These are phyloP conservation scores for Claviceps maximensis DNA, from an alignment of 2,329 filamentous ascomycete species.

Conservation along the genomic window DNA sequence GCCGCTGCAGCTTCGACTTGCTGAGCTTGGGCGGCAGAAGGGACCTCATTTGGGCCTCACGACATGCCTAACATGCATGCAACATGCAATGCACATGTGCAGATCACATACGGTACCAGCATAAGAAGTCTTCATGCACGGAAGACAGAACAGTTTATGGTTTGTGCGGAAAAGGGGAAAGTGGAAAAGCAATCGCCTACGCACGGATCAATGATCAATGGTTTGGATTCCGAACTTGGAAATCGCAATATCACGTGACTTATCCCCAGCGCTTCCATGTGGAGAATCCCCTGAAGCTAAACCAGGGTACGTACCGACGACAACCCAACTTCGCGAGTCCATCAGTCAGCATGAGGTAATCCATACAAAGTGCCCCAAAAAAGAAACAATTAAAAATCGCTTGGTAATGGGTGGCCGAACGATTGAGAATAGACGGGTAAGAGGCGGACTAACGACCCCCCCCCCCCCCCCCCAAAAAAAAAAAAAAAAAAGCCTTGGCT, in stretches of 20 bases:
- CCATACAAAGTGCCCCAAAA: not conserved
- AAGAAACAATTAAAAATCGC: not conserved
- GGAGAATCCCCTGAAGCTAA: not conserved
- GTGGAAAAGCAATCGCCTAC: not conserved
- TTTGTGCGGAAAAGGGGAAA: not conserved
- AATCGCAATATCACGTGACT: not conserved
- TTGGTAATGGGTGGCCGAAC: no score
- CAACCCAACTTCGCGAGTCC: not conserved
- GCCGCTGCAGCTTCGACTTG: not conserved
- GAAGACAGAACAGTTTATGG: not conserved
- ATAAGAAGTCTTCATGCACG: not conserved
- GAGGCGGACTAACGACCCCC: not conserved
- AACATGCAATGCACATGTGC: not conserved
- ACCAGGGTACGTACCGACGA: not conserved
- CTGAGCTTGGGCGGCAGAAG: not conserved
- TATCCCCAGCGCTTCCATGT: not conserved
- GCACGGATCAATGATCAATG: not conserved
- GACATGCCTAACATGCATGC: not conserved
- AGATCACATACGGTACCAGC: not conserved
- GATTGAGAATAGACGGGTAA: slow-evolving; percentile 8
- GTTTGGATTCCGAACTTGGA: not conserved
- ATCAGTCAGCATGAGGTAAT: slow-evolving; percentile 4
- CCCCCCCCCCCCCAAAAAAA: no score
- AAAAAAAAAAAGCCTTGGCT: not conserved
- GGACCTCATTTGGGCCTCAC: not conserved